Evolutionary conservation across 1,139 yeast genomes (phyloP).

Genomic region (Taiozyma sp.): DNA sequence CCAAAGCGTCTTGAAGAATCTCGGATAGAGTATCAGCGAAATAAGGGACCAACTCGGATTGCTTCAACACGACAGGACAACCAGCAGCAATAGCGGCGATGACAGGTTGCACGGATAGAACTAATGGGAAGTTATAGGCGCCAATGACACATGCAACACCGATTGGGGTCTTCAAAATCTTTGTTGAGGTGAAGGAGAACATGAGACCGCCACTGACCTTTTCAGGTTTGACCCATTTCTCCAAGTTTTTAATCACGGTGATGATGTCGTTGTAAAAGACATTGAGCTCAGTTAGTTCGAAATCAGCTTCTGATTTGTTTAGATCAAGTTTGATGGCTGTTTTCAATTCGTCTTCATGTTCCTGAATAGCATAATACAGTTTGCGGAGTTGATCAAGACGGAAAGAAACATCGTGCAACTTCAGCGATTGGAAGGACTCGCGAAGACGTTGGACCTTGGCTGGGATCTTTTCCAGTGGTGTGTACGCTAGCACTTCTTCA

Average conservation of each 20-base stretch:
- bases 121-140: conserved; percentile 86
- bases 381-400: conserved; percentile 65
- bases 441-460: conserved; percentile 39
- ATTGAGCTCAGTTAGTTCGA: conserved; percentile 52
- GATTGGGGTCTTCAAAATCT: conserved; percentile 61
- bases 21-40: conserved; percentile 53
- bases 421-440: conserved; percentile 41
- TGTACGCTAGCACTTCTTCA: conserved; percentile 29
- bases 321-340: conserved; percentile 66
- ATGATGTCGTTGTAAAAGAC: conserved; percentile 52
- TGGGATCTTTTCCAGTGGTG: conserved; percentile 49
- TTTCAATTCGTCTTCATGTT: conserved; percentile 49
- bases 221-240: conserved; percentile 58
- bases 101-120: conserved; percentile 61
- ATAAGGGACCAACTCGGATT: conserved; percentile 69
- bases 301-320: conserved; percentile 58
- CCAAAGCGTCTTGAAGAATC: conserved; percentile 48
- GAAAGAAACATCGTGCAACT: conserved; percentile 50
- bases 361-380: conserved; percentile 60
- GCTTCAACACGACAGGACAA: conserved; percentile 76
- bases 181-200: conserved; percentile 42
- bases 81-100: conserved; percentile 88
- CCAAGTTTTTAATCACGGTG: conserved; percentile 54
- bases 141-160: conserved; percentile 76
- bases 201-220: conserved; percentile 39